These are phyloP conservation scores for Cytospora chrysosperma DNA, from an alignment of 2,329 filamentous ascomycete species.

Conservation along the genomic window DNA sequence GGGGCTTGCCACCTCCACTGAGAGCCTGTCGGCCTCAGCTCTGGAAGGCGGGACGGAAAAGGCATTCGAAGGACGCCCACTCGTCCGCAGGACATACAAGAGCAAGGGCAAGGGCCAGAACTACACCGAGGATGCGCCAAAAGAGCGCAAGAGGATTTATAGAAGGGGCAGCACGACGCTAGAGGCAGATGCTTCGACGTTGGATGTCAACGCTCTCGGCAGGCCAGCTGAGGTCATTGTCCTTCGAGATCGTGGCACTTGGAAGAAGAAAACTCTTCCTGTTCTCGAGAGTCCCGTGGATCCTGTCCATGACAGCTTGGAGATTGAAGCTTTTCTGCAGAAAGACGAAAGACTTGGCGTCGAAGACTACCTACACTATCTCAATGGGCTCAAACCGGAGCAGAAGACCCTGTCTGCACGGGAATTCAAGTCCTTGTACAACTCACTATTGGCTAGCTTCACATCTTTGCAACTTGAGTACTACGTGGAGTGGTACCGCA, in stretches of 20 bases:
- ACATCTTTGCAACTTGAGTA: constrained; percentile 43
- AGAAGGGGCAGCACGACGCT: constrained; percentile 21
- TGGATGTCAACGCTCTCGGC: constrained; percentile 38
- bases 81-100: neutral
- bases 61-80: neutral
- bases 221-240: constrained; percentile 47
- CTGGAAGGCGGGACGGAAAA: neutral
- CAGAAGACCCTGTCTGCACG: constrained; percentile 37
- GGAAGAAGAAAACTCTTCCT: constrained; percentile 12
- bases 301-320: neutral
- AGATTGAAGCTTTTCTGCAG: constrained; percentile 16
- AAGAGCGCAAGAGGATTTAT: constrained; percentile 22
- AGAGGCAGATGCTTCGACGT: constrained; percentile 16
- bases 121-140: neutral
- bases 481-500: constrained; percentile 35
- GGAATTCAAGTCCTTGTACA: constrained; percentile 43
- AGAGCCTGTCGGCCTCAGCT: neutral
- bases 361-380: constrained; percentile 43
- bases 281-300: neutral
- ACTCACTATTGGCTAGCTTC: constrained; percentile 45
- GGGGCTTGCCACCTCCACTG: neutral
- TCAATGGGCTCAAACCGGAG: constrained; percentile 50
- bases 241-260: constrained; percentile 38
- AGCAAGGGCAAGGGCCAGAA: no score
- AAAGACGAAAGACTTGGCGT: constrained; percentile 27